Conservation (phyloP, 768 basidiomycete species). For the Hemileccinum rubropunctum region DNA sequence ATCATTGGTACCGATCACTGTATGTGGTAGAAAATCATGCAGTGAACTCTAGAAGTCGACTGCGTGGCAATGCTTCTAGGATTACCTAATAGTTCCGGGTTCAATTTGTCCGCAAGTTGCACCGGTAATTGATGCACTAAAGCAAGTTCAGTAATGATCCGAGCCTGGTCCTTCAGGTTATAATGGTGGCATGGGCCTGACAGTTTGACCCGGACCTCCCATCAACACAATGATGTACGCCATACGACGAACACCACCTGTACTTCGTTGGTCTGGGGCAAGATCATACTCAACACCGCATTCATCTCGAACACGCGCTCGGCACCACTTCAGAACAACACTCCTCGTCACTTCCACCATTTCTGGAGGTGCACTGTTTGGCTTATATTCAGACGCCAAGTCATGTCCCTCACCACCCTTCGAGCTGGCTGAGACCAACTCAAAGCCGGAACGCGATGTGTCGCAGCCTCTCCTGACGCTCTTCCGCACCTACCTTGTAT, state of each 20-base stretch:
- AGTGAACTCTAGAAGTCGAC: too few species aligned
- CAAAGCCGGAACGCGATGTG: neutral
- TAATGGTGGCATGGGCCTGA: too few species aligned
- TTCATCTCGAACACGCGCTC: neutral
- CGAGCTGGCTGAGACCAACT: slow-evolving; percentile 1
- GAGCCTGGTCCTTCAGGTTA: too few species aligned
- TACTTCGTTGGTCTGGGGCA: neutral
- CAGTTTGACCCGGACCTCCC: neutral
- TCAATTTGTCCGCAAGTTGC: too few species aligned
- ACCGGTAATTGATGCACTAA: too few species aligned
- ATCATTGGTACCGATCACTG: too few species aligned
- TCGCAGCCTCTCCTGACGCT: slow-evolving; percentile 38
- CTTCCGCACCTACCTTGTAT: slow-evolving; percentile 77
- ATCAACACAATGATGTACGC: slow-evolving; percentile 2
- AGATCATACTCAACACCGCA: slow-evolving; percentile 9
- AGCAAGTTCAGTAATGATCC: too few species aligned
- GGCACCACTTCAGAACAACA: slow-evolving; percentile 8
- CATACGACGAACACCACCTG: slow-evolving; percentile 9
- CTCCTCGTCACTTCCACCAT: slow-evolving; percentile 18
- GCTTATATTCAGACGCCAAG: slow-evolving; percentile 25
- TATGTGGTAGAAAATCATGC: too few species aligned
- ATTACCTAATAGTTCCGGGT: too few species aligned
- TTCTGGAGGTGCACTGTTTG: slow-evolving; percentile 16
- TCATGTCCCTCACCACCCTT: slow-evolving; percentile 24
- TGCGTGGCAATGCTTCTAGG: too few species aligned